Conservation (phyloP, 495 filamentous ascomycete genomes). For the Staphylotrichum longicolle region DNA sequence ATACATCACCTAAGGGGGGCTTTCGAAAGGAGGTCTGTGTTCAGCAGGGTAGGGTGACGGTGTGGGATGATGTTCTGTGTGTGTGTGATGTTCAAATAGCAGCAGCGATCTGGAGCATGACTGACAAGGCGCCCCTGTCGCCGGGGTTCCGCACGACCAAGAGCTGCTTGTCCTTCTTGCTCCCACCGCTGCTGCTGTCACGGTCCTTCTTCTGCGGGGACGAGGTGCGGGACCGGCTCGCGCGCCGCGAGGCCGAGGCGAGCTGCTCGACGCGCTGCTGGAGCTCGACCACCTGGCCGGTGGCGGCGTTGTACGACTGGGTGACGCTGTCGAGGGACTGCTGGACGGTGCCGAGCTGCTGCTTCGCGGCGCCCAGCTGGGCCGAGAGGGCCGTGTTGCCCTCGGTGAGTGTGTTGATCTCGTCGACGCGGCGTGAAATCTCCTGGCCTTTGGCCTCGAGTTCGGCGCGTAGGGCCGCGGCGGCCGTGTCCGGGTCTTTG, state of each 20-base stretch:
- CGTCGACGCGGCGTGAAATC: conserved; percentile 29
- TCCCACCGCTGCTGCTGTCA: conserved; percentile 20
- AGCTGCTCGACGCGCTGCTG: conserved; percentile 30
- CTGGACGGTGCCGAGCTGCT: conserved; percentile 27
- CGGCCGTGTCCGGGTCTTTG: conserved; percentile 28
- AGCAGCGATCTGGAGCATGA: conserved; percentile 36
- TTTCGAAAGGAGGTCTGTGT: background rate
- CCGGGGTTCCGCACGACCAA: conserved; percentile 37
- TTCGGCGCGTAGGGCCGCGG: conserved; percentile 30
- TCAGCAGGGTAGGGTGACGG: background rate
- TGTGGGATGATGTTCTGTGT: background rate
- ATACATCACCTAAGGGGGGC: background rate
- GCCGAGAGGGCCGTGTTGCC: conserved; percentile 28
- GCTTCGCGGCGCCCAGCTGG: conserved; percentile 29
- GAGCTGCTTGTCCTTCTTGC: conserved; percentile 35
- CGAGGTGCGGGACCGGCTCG: conserved; percentile 31
- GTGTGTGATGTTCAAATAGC: conserved; percentile 22
- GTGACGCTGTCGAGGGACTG: conserved; percentile 25
- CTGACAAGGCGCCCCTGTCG: conserved; percentile 37
- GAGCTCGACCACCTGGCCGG: conserved; percentile 24
- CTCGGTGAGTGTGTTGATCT: conserved; percentile 30
- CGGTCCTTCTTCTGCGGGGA: conserved; percentile 35
- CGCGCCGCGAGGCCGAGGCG: conserved; percentile 19
- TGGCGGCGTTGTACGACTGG: conserved; percentile 28
- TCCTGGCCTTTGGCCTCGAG: conserved; percentile 32